These are phyloP conservation scores for Astrocystis sublimbata DNA, from an alignment of 495 filamentous ascomycete species.

Conservation along the genomic window DNA sequence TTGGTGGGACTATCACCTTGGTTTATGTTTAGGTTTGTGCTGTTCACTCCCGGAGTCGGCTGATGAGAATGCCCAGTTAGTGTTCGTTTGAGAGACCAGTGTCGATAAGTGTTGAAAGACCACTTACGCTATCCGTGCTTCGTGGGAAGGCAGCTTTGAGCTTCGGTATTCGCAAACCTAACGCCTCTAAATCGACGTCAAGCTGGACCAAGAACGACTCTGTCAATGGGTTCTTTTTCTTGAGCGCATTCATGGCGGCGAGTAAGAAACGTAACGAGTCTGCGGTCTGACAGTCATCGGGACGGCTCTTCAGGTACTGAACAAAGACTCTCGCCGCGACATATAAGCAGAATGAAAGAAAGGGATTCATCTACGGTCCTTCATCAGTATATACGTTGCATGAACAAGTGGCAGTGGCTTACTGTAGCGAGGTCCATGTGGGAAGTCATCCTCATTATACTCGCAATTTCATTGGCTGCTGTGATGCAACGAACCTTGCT, in stretches of 20 bases:
- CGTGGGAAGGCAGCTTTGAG: conserved; percentile 52
- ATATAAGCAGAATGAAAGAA: conserved; percentile 94
- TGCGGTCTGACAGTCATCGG: conserved; percentile 77
- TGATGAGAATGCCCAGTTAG: background rate
- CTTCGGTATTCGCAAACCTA: conserved; percentile 55
- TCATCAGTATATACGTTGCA: conserved; percentile 18
- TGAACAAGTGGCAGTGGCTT: conserved; percentile 35
- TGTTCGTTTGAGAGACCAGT: background rate
- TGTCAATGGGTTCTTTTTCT: conserved; percentile 84
- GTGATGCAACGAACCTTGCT: conserved; percentile 93
- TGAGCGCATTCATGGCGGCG: conserved; percentile 83
- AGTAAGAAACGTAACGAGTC: conserved; percentile 89
- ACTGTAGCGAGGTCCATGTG: conserved; percentile 84
- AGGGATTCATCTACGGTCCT: conserved; percentile 82
- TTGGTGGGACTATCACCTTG: background rate
- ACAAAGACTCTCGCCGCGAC: conserved; percentile 93
- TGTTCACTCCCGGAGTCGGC: conserved; percentile 1
- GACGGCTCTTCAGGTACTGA: conserved; percentile 86
- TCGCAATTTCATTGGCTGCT: conserved; percentile 91
- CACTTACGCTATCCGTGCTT: conserved; percentile 51
- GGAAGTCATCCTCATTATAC: conserved; percentile 92
- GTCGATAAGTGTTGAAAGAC: background rate
- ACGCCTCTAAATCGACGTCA: conserved; percentile 83
- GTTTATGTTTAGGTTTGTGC: background rate
- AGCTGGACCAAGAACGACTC: conserved; percentile 95